phyloP scores from a whole-genome alignment of 2,329 filamentous ascomycete species.

The Colletotrichum neosansevieriae region DNA sequence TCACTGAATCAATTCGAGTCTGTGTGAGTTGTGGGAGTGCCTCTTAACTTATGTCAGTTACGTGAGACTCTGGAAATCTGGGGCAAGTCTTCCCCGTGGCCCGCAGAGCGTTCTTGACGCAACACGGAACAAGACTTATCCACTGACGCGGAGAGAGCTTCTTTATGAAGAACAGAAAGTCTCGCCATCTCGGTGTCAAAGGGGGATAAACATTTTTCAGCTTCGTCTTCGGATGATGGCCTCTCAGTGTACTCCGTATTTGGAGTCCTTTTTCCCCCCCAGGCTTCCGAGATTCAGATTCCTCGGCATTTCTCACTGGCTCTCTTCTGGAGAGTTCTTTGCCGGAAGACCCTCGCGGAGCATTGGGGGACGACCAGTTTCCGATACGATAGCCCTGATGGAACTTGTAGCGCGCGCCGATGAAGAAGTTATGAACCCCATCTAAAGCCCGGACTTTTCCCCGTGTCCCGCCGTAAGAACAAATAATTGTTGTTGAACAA shows the following conservation, averaged over 20 bases:
- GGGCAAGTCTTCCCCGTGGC: constrained; percentile 12
- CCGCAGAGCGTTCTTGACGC: constrained; percentile 11
- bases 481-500: constrained; percentile 25
- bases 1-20: background rate
- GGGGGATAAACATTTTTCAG: constrained; percentile 38
- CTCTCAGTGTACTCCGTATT: background rate
- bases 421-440: background rate
- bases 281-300: constrained; percentile 18
- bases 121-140: constrained; percentile 30
- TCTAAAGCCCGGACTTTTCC: constrained; percentile 32
- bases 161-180: constrained; percentile 2
- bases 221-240: background rate
- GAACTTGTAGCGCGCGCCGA: constrained; percentile 4
- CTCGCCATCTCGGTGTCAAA: background rate
- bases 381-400: constrained; percentile 31
- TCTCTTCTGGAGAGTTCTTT: constrained; percentile 37
- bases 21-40: background rate
- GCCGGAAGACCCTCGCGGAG: constrained; percentile 22
- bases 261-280: constrained; percentile 17
- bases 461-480: constrained; percentile 38
- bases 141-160: background rate
- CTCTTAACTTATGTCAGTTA: constrained; percentile 4
- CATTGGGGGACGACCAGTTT: background rate
- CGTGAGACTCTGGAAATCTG: constrained; percentile 3
- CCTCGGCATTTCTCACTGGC: constrained; percentile 30